These are phyloP conservation scores for Calycina herbarum DNA, from an alignment of 2,329 filamentous ascomycete genomes.

Conservation along the genomic window DNA sequence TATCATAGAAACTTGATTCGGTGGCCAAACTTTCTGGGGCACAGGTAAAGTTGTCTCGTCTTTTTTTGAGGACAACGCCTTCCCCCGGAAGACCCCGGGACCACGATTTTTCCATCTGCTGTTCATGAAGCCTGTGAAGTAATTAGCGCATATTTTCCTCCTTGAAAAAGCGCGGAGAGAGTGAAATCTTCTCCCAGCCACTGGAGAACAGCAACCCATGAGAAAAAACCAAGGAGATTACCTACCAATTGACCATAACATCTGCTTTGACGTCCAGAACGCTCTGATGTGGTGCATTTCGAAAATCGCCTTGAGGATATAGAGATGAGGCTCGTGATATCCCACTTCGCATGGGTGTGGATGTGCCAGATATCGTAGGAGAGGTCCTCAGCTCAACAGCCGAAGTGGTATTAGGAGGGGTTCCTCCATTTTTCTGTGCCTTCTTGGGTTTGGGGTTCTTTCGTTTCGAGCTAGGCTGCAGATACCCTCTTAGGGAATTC, in stretches of 20 bases:
- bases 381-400: not conserved
- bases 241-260: conserved; percentile 59
- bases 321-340: conserved; percentile 35
- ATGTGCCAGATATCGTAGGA: conserved; percentile 5
- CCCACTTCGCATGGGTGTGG: conserved; percentile 1
- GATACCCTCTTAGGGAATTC: not conserved
- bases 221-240: not conserved
- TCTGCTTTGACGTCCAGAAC: conserved; percentile 57
- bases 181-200: not conserved
- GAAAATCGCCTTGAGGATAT: conserved; percentile 43
- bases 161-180: not conserved
- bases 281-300: conserved; percentile 45
- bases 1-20: conserved; percentile 50
- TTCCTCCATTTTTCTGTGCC: not conserved
- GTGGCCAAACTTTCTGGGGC: conserved; percentile 48
- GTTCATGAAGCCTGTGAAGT: conserved; percentile 49
- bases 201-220: not conserved
- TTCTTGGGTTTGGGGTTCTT: not conserved
- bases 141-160: not conserved
- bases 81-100: conserved; percentile 48
- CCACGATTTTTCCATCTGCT: conserved; percentile 58
- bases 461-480: not conserved
- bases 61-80: conserved; percentile 56
- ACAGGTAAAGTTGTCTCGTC: conserved; percentile 50
- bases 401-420: not conserved